Evolutionary conservation across 768 basidiomycete genomes (phyloP).

Genomic region (Pulveroboletus sp.): DNA sequence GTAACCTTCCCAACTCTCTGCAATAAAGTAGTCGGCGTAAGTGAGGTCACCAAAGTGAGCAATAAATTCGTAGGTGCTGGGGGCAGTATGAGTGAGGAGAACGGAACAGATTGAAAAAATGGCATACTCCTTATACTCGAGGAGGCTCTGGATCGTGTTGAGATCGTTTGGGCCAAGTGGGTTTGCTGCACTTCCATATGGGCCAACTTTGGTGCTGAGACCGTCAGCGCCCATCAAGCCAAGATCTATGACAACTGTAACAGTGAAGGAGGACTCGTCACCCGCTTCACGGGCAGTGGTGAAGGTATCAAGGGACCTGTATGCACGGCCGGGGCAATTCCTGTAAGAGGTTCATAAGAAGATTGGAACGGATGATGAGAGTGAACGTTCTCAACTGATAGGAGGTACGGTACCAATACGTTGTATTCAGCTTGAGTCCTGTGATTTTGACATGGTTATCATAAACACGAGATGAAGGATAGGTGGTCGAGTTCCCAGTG

Average conservation of each 20-base stretch:
- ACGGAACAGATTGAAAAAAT: neutral
- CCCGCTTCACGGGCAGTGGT: slow-evolving; percentile 21
- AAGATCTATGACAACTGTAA: slow-evolving; percentile 25
- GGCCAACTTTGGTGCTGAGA: slow-evolving; percentile 28
- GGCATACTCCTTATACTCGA: slow-evolving; percentile 26
- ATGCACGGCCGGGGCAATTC: slow-evolving; percentile 27
- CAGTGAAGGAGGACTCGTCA: slow-evolving; percentile 17
- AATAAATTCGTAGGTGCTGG: too few species aligned
- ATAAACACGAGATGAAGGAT: slow-evolving; percentile 25
- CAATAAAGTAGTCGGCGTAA: too few species aligned
- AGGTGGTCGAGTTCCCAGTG: slow-evolving; percentile 20
- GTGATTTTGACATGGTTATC: slow-evolving; percentile 28
- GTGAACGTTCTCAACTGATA: slow-evolving; percentile 18
- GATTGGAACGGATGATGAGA: neutral
- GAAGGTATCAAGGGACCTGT: slow-evolving; percentile 23
- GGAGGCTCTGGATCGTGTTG: slow-evolving; percentile 28
- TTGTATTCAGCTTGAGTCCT: slow-evolving; percentile 19
- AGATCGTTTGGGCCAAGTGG: slow-evolving; percentile 24
- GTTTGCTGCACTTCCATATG: slow-evolving; percentile 18
- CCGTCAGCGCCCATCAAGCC: slow-evolving; percentile 28
- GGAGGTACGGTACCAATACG: slow-evolving; percentile 26
- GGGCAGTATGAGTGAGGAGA: too few species aligned
- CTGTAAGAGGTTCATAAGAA: slow-evolving; percentile 4
- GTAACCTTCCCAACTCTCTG: slow-evolving; percentile 30
- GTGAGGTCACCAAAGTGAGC: too few species aligned